Conservation (phyloP, 768 basidiomycete genomes). For the Kwoniella bestiolae region DNA sequence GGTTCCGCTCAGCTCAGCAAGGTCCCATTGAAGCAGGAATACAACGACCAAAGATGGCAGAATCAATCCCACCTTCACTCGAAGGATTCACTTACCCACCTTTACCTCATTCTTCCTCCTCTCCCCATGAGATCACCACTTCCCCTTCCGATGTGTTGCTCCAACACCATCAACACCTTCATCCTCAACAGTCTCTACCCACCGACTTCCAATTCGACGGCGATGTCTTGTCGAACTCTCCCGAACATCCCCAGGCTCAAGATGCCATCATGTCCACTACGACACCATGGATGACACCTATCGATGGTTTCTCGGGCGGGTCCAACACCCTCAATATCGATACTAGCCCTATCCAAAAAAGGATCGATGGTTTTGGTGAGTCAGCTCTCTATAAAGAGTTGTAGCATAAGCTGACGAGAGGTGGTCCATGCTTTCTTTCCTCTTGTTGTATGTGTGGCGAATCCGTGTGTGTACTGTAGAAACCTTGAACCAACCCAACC, state of each 20-base stretch:
- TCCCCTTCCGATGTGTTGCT: slow-evolving; percentile 1
- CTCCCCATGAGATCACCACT: not conserved
- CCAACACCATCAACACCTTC: not conserved
- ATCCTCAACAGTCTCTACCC: not conserved
- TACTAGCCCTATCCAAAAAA: slow-evolving; percentile 4
- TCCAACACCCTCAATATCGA: slow-evolving; percentile 10
- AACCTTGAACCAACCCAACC: not conserved
- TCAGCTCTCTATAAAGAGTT: not conserved
- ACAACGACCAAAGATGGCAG: slow-evolving; percentile 11
- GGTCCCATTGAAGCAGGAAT: not conserved
- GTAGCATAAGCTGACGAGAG: not conserved
- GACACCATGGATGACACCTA: not conserved
- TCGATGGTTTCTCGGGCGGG: slow-evolving; percentile 6
- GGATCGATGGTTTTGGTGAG: slow-evolving; percentile 8
- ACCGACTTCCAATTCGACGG: slow-evolving; percentile 16
- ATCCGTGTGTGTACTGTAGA: not conserved
- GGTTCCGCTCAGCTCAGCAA: too few species aligned
- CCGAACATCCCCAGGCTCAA: slow-evolving; percentile 10
- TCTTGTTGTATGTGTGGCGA: not conserved
- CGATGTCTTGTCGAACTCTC: slow-evolving; percentile 1
- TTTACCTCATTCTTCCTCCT: not conserved
- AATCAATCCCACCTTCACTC: not conserved
- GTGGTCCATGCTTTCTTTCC: not conserved
- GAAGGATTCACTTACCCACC: slow-evolving; percentile 5
- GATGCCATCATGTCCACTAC: not conserved